Base-by-base conservation (phyloP, 768 basidiomycete species). In the Auricularia cornea region DNA sequence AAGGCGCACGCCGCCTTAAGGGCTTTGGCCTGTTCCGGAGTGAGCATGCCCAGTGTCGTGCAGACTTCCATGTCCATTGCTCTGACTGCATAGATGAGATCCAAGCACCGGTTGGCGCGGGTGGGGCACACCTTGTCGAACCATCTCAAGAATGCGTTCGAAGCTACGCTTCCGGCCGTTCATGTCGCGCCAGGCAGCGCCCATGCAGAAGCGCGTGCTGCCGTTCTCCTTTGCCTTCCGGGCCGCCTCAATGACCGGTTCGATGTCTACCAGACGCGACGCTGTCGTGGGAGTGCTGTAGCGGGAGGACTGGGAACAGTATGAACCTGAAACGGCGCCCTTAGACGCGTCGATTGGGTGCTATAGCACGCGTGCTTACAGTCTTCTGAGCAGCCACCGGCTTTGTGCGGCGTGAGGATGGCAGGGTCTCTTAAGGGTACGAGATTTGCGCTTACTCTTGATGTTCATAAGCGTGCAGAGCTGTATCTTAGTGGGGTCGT, bases 41-140 rank as follows among this genome's bases (percentile, higher is more conserved):
- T 85, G 57, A 99, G 81, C 96, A 99, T 98, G 56, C 96, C 96
- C 32, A 99, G 84, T 3, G 96, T 99, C 48, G 96, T 98, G 79
- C 96, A 99, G 29, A 99, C 96, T 77, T 99, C 96, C 96, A 99
- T 97, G 44, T 89, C 95, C 92, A 98, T 94, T 23, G 84, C 90
- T 67, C 95, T 86, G 73, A 93, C 86, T 74, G 54, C 54, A 28
- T 28, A 31, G 54, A 59, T 56, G 26, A 62, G 29, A 6, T 59
- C 62, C 61, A 63, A 63, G 26, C 28, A 31, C 23, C 56, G 59
- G 40, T 26, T 52, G 31, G 14, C 16, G n/a, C 57, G 31, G 18
- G 12, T 44, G 6, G 14, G 35, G 20, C 29, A 26, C 29, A 57
- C 54, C 54, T 31, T 92, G 84, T 38, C 82, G 80, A 63, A 98